These are phyloP conservation scores for Blastomyces silverae DNA, from an alignment of 2,329 filamentous ascomycete genomes.

Conservation along the genomic window DNA sequence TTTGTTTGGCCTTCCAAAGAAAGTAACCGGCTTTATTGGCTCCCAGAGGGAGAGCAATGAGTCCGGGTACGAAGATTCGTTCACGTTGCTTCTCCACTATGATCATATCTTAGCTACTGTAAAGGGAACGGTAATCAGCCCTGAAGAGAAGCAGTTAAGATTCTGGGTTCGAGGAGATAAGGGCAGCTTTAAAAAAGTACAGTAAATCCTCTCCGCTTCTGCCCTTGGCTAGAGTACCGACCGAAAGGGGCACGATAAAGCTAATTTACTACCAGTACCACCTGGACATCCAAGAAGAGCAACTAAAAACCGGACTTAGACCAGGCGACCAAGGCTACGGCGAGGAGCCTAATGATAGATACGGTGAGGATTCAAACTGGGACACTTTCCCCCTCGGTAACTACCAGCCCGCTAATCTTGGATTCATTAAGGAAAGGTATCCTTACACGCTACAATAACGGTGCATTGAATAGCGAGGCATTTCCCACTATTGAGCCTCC, in stretches of 20 bases:
- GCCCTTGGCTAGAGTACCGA: not conserved
- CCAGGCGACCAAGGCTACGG: constrained; percentile 60
- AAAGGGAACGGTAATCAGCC: constrained; percentile 62
- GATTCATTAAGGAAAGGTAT: constrained; percentile 24
- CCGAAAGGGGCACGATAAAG: not conserved
- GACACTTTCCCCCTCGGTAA: not conserved
- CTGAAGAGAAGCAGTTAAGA: constrained; percentile 61
- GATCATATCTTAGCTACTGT: constrained; percentile 57
- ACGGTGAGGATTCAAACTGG: constrained; percentile 40
- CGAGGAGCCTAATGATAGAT: constrained; percentile 52
- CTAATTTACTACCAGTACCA: constrained; percentile 34
- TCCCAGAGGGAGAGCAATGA: constrained; percentile 57
- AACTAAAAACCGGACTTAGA: constrained; percentile 58
- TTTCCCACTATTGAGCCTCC: constrained; percentile 55
- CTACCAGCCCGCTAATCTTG: not conserved
- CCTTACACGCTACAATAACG: constrained; percentile 52
- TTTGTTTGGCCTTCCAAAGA: constrained; percentile 61
- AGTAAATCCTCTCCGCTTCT: constrained; percentile 30
- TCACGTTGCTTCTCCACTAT: constrained; percentile 62
- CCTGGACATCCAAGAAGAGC: constrained; percentile 69
- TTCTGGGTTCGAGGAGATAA: constrained; percentile 72
- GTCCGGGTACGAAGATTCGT: constrained; percentile 44
- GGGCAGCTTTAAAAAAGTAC: constrained; percentile 70
- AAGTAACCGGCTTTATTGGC: constrained; percentile 62
- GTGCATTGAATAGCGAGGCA: constrained; percentile 45